Evolutionary conservation across 202 grass and related monocot species (phyloP), one percentile per base, ranked within the genome.

Genomic region (Eragrostis tef): DNA sequence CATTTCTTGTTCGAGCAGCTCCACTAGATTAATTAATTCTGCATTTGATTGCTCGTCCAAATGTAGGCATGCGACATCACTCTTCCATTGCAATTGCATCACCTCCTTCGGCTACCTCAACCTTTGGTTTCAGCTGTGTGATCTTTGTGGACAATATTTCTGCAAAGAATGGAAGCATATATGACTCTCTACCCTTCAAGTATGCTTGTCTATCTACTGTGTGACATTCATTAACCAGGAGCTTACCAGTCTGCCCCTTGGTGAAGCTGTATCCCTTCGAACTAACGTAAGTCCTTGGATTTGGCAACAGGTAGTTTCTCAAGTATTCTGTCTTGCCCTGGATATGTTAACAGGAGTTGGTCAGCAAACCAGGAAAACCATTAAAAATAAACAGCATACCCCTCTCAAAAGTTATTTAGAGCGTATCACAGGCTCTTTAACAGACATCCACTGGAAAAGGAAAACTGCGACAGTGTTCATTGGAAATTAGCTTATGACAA

Each of bases 51-150:
- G 25, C 46, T 64, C 62, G 56, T 44, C 73, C 25, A 9, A 73
- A 85, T 79, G 64, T 58, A 86, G 60, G 44, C 41, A 73, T 50
- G 16, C 14, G 51, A 53, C 34, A 88, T 99, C 69, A 97, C 84
- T 96, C 93, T 75, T 99, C 96, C 93, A 99, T 99, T 9, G 88
- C 87, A 83, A 99, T 99, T 9, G 88, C 87, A 83, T 99, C 96
- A 19, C 77, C 85, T 3, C 77, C 89, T 26, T 90, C 93, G 0
- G 76, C 1, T 2, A 69, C 82, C 74, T 81, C 90, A 58, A 82
- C 85, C 85, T 83, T 95, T 6, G 42, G 74, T 51, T 90, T 92
- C 39, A 96, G 79, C 34, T 56, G 87, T 62, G 84, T 96, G 59
- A 96, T 90, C 78, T 91, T 95, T 45, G 93, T 86, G 31, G 87